phyloP scores from a whole-genome alignment of 2,329 filamentous ascomycete species.

The Botrytis deweyae region DNA sequence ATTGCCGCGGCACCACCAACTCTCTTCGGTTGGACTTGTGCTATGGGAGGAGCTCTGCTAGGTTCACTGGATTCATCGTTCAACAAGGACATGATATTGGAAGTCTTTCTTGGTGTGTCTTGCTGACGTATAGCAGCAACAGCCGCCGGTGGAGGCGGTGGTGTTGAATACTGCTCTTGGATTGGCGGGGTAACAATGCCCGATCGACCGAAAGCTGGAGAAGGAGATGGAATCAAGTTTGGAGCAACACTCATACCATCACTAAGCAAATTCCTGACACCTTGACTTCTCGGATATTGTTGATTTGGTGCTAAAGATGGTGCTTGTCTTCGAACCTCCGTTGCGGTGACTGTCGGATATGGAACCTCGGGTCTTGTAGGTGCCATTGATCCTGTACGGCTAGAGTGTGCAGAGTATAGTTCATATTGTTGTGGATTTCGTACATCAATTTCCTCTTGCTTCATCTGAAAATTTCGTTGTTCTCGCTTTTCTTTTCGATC shows the following conservation, averaged over 20 bases:
- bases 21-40: conserved; percentile 33
- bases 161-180: conserved; percentile 33
- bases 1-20: conserved; percentile 27
- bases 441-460: conserved; percentile 36
- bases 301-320: conserved; percentile 30
- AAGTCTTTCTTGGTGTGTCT: conserved; percentile 56
- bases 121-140: conserved; percentile 45
- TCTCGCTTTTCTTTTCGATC: conserved; percentile 27
- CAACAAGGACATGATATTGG: conserved; percentile 61
- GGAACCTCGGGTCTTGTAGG: conserved; percentile 33
- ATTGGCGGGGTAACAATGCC: conserved; percentile 33
- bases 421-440: conserved; percentile 41
- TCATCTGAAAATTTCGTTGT: conserved; percentile 34
- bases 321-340: conserved; percentile 25
- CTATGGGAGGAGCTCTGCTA: conserved; percentile 32
- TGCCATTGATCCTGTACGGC: conserved; percentile 28
- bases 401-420: conserved; percentile 32
- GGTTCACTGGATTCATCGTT: conserved; percentile 53
- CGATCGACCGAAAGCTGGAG: conserved; percentile 33
- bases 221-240: conserved; percentile 33
- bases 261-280: conserved; percentile 30
- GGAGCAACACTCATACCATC: conserved; percentile 29
- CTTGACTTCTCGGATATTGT: conserved; percentile 32
- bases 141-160: conserved; percentile 37
- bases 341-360: conserved; percentile 10